Evolutionary conservation across 1,284 basidiomycete genomes (phyloP).

Genomic region (Pascua guehoae): DNA sequence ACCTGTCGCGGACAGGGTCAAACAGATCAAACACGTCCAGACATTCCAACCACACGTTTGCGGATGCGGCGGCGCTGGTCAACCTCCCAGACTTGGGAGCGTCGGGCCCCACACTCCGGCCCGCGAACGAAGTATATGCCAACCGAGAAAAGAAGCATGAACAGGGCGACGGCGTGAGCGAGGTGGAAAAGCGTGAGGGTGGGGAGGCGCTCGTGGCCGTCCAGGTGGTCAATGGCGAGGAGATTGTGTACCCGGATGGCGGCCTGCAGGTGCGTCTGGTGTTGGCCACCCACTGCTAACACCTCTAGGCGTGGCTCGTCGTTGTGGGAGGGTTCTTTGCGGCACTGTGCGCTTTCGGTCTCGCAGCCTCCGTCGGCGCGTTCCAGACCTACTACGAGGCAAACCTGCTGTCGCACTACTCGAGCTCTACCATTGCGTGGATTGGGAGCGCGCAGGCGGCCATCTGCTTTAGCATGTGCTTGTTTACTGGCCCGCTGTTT

Average conservation of each 20-base stretch:
- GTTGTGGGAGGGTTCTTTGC: conserved; percentile 33
- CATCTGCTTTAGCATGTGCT: conserved; percentile 30
- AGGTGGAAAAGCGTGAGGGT: neutral
- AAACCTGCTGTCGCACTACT: conserved; percentile 25
- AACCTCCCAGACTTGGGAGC: conserved; percentile 8
- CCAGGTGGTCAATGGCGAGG: conserved; percentile 18
- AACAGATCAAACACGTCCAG: too few relatives aligned
- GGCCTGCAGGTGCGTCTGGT: conserved; percentile 13
- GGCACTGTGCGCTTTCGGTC: conserved; percentile 39
- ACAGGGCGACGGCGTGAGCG: conserved; percentile 7
- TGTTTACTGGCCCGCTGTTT: conserved; percentile 38
- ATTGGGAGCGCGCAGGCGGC: conserved; percentile 35
- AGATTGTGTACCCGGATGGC: conserved; percentile 27
- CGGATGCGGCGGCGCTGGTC: conserved; percentile 16
- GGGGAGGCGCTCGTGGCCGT: conserved; percentile 20
- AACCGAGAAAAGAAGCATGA: neutral
- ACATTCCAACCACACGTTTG: conserved; percentile 15
- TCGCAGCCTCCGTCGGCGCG: conserved; percentile 33
- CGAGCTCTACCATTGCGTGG: conserved; percentile 34
- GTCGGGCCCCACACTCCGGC: too few relatives aligned
- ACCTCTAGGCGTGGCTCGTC: conserved; percentile 26
- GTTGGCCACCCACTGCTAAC: neutral
- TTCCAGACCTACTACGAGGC: conserved; percentile 39
- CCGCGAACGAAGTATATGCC: too few relatives aligned
- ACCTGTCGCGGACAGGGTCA: too few relatives aligned